Evolutionary conservation across 768 basidiomycete genomes (phyloP), one percentile per base, ranked within the genome.

Genomic region (Lactarius hengduanensis): DNA sequence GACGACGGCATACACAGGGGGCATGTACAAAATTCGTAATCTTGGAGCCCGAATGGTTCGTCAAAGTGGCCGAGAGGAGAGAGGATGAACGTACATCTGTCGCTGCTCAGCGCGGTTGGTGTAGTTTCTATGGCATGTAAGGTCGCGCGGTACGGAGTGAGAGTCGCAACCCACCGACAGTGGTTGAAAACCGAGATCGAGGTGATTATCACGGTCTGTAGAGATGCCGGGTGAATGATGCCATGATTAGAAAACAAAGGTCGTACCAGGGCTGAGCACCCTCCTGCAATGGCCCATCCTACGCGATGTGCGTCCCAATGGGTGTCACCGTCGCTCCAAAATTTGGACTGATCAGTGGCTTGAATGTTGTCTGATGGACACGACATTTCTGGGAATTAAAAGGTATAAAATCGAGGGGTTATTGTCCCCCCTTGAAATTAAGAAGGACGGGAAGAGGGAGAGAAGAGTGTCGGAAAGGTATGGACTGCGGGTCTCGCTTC

Each of bases 21-120:
- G 92, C 91, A 94, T 91, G 71, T 91, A 92, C 69, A 94, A 73
- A 56, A 94, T 86, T 65, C 92, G 86, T n/a, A 92, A 71, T 65
- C 89, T 91, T 72, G 16, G 47, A 15, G 32, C 59, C 38, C 18
- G 47, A n/a, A 53, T 2, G 9, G 30, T 55, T 41, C 28, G 57
- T 65, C 16, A 28, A 28, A 11, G 22, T 18, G 20, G 57, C 57
- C 47, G 22, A 34, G 2, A 38, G 45, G 40, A 55, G 28, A 30
- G 57, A 50, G 53, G 57, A 59, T 16, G 55, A 18, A 67, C 73
- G 71, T 72, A 91, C 92, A 93, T 85, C 77, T 94, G 92, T 61
- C 91, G 86, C 74, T 94, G 92, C 74, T 94, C 86, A 47, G 77
- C 75, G 8, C 80, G 89, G 56, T 86, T 87, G 47, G 81, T 87